Evolutionary conservation across 2,329 filamentous ascomycete species (phyloP).

Genomic region (Fusarium siculi): DNA sequence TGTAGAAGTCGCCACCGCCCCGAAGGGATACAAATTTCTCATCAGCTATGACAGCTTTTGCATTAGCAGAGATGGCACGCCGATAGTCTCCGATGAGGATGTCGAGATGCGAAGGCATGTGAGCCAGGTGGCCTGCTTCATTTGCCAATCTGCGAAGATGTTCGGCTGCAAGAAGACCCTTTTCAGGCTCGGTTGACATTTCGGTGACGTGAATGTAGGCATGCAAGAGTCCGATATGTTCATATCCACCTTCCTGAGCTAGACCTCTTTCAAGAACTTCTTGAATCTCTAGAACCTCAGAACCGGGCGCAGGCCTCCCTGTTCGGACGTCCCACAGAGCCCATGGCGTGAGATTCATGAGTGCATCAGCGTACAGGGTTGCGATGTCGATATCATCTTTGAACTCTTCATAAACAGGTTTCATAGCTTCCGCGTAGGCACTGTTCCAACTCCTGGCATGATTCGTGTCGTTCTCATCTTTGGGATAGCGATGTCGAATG

Average conservation of each 20-base stretch:
- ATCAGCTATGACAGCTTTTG: conserved; percentile 72
- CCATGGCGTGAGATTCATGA: conserved; percentile 58
- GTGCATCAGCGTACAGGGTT: conserved; percentile 48
- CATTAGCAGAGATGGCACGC: conserved; percentile 68
- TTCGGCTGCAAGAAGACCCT: conserved; percentile 68
- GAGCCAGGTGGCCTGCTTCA: conserved; percentile 73
- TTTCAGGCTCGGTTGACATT: conserved; percentile 73
- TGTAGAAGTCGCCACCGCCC: conserved; percentile 75
- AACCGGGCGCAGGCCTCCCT: conserved; percentile 46
- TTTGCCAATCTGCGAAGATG: conserved; percentile 71
- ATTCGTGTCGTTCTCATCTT: conserved; percentile 53
- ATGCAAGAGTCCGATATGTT: conserved; percentile 78
- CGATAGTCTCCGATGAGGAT: conserved; percentile 77
- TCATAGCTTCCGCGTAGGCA: conserved; percentile 47
- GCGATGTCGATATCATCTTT: conserved; percentile 50
- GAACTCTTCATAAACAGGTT: conserved; percentile 46
- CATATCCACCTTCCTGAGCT: conserved; percentile 49
- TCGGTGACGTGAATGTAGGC: conserved; percentile 83
- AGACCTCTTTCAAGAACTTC: conserved; percentile 59
- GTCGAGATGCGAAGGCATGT: conserved; percentile 81
- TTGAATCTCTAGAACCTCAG: conserved; percentile 49
- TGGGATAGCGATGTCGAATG: conserved; percentile 69
- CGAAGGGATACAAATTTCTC: conserved; percentile 68
- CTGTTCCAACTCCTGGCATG: conserved; percentile 54
- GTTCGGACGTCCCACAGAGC: conserved; percentile 53